Evolutionary conservation across 2,329 filamentous ascomycete genomes (phyloP).

Genomic region (Alternaria novae-zelandiae): DNA sequence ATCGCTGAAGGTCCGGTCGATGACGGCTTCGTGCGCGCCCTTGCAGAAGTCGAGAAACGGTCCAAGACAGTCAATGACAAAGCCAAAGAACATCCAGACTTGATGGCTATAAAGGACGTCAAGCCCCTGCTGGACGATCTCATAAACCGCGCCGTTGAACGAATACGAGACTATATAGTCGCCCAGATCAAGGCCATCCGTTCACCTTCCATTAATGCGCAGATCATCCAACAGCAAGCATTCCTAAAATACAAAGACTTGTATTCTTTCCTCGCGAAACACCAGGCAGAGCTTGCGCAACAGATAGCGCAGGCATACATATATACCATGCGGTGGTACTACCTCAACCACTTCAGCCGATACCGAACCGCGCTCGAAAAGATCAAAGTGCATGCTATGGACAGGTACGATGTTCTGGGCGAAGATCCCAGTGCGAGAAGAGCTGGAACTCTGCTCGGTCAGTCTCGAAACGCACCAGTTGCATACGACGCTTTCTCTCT

Average conservation of each 20-base stretch:
- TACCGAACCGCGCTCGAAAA: conserved; percentile 86
- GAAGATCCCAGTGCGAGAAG: conserved; percentile 76
- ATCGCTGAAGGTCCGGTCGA: conserved; percentile 91
- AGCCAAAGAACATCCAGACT: conserved; percentile 61
- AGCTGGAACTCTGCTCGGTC: conserved; percentile 49
- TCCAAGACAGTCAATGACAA: conserved; percentile 74
- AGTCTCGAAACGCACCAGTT: conserved; percentile 54
- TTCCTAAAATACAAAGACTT: conserved; percentile 89
- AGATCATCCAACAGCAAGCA: conserved; percentile 93
- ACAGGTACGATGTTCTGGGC: conserved; percentile 83
- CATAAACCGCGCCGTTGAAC: conserved; percentile 85
- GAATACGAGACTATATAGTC: conserved; percentile 93
- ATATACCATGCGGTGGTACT: conserved; percentile 99
- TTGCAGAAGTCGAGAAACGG: conserved; percentile 84
- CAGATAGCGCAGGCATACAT: conserved; percentile 94
- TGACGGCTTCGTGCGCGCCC: conserved; percentile 81
- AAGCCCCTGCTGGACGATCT: conserved; percentile 85
- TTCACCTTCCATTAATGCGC: conserved; percentile 95
- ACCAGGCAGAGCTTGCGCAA: conserved; percentile 82
- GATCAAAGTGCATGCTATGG: conserved; percentile 80
- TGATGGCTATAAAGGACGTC: conserved; percentile 82
- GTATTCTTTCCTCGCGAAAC: conserved; percentile 81
- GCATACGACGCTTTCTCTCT: conserved; percentile 88
- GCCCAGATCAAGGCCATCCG: conserved; percentile 92
- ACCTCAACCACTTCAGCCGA: conserved; percentile 85